Base-by-base conservation (phyloP, 192 early-diverging fungal genomes). In the Backusella tarrabulga region DNA sequence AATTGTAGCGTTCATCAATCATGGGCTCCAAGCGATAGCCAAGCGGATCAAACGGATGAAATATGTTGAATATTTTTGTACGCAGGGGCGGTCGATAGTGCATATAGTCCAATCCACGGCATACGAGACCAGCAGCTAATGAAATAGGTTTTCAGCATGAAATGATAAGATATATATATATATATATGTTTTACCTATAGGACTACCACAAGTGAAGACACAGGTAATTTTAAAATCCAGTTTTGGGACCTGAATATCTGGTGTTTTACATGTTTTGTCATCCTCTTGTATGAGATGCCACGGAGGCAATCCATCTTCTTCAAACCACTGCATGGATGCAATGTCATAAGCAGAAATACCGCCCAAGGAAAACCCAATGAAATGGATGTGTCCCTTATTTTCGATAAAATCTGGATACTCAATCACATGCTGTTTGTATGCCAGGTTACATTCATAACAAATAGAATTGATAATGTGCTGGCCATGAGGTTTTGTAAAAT, bases 31-130 rank as follows among this genome's bases (percentile, higher is more conserved):
- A 85, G 34, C 90, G 85, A 82, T 92, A 91, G 0, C 88, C 91
- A 8, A 92, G 85, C 1, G 91, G 91, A 60, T 92, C 91, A 56
- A 90, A 91, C 8, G 90, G 90, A 67, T 92, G 91, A 60, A 91
- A 92, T 38, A 92, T 88, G 73, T 92, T 92, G 87, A 88, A 86
- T 66, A 86, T 84, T 19, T 84, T 84, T 21, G 86, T 87, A 26
- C 79, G 75, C 12, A 81, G 83, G 50, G 84, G 84, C 2, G 89
- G 89, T 34, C 84, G 77, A 38, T 85, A 89, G 14, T 86, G 83
- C 35, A 67, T 72, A 73, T 88, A 88, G 8, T 82, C 74, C 23
- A 89, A 73, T 34, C 88, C 85, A 14, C 91, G 86, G 71, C 90
- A 88, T 38, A 92, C 88, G 35, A 91, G 34, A 0, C 85, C 83